A percentile compares a stretch with the other conserved stretches of the same genome.
Conservation (phyloP, 768 basidiomycete species). For the Serendipita indica region DNA sequence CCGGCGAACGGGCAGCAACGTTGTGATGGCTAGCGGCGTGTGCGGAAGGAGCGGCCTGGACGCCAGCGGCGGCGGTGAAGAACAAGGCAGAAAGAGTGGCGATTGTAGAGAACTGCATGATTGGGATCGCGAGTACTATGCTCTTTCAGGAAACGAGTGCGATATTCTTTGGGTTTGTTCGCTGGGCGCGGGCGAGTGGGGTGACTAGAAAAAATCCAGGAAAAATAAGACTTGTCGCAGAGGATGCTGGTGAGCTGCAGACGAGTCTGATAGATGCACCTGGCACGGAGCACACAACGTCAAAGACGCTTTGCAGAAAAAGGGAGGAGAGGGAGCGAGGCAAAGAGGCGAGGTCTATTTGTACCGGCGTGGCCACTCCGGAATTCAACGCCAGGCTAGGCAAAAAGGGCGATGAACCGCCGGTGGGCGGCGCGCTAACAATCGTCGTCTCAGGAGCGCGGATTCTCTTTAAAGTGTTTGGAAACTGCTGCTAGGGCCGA, state of each 20-base stretch:
- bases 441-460: no score
- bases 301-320: background rate
- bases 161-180: background rate
- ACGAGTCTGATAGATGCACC: slow-evolving; percentile 3
- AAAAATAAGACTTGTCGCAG: no score
- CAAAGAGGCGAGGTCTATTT: background rate
- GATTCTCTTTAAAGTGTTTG: no score
- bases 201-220: no score
- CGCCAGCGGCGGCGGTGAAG: background rate
- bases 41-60: slow-evolving; percentile 4
- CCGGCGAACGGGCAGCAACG: background rate
- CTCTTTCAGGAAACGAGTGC: background rate
- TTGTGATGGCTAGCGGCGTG: background rate
- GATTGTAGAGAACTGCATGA: background rate
- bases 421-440: no score
- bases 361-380: no score
- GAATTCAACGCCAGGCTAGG: no score
- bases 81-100: slow-evolving; percentile 4
- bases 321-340: background rate
- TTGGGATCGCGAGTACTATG: background rate
- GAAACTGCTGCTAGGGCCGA: no score
- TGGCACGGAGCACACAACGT: background rate
- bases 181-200: no score
- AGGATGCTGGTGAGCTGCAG: no score
- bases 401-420: no score